Base-by-base conservation (phyloP, 2,329 filamentous ascomycete genomes). In the Ophiosphaerella narmari region DNA sequence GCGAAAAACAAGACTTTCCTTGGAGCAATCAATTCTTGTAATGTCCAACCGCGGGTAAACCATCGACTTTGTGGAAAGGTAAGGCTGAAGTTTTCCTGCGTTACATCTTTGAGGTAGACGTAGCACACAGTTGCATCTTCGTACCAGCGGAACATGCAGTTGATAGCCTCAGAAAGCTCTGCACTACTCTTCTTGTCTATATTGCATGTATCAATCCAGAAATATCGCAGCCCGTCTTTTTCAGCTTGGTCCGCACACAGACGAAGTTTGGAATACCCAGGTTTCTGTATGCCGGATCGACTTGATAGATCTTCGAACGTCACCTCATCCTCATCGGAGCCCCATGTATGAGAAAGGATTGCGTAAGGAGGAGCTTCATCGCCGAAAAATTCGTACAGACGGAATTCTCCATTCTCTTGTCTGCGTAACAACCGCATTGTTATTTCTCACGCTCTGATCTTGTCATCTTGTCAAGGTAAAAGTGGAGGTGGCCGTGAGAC, bases 11-110 rank as follows among this genome's bases (percentile, higher is more conserved):
- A 14, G 9, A 63, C 58, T 3, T 40, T 48, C 9, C 14, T 16
- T 5, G 60, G 56, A 40, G 60, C 60, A 41, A 61, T 38, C 34
- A 58, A 50, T 18, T 57, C 54, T 39, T 57, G 54, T 2, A 57
- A n/a, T 12, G 42, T 44, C 42, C 35, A 45, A 12, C 43, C 43
- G n/a, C 43, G 11, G 9, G 33, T 39, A 21, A 57, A 55, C 54
- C 54, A 57, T 16, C 43, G 43, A 18, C 47, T 54, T 35, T 49
- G 31, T 16, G 26, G 39, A 31, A 52, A 49, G 3, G 45, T 21
- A 12, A 40, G 13, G 9, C 41, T 18, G 29, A 36, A 14, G 21
- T 13, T 39, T 18, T 31, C 39, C 36, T n/a, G 23, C 7, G 37
- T 36, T 3, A 55, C 53, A 34, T 52, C 49, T 23, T 38, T 32